A percentile compares a stretch with the other conserved stretches of the same genome.
phyloP scores from a whole-genome alignment of 148 eudicot genomes.

The Spergularia bocconei region DNA sequence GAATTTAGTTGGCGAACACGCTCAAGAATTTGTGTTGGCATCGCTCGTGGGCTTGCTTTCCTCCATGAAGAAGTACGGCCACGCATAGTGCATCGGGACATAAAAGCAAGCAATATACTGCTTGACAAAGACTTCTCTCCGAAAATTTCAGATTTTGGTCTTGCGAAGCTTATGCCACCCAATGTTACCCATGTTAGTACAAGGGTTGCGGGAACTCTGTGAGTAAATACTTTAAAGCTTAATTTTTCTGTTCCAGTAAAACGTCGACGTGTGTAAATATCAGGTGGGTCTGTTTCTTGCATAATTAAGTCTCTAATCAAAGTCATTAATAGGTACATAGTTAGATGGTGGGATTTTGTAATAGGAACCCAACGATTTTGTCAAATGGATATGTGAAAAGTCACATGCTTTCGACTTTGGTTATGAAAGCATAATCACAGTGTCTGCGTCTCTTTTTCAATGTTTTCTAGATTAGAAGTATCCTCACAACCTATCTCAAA shows the following conservation, averaged over 20 bases:
- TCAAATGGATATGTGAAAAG: background rate
- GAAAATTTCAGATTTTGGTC: constrained; percentile 54
- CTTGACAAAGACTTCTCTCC: constrained; percentile 49
- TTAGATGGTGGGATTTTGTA: no score
- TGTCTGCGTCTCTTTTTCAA: background rate
- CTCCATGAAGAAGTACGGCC: constrained; percentile 52
- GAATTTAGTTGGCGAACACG: constrained; percentile 40
- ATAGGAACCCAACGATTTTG: background rate
- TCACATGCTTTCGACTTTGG: background rate
- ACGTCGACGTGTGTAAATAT: background rate
- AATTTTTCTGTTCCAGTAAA: background rate
- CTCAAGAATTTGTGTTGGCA: constrained; percentile 36
- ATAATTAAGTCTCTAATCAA: background rate
- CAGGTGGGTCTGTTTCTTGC: background rate
- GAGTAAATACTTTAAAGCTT: constrained; percentile 24
- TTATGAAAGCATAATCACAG: background rate
- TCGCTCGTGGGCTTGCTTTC: constrained; percentile 48
- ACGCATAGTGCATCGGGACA: constrained; percentile 49
- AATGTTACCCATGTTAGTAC: constrained; percentile 56
- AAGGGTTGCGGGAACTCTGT: constrained; percentile 58
- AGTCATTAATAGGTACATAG: background rate
- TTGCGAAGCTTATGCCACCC: constrained; percentile 52
- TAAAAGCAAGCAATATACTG: constrained; percentile 58
- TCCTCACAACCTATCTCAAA: no score
- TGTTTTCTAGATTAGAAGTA: background rate